A percentile compares a stretch with the other conserved stretches of the same genome.
These are phyloP conservation scores for Zygosaccharomyces pseudobailii DNA, from an alignment of 1,139 yeast species.

Conservation along the genomic window DNA sequence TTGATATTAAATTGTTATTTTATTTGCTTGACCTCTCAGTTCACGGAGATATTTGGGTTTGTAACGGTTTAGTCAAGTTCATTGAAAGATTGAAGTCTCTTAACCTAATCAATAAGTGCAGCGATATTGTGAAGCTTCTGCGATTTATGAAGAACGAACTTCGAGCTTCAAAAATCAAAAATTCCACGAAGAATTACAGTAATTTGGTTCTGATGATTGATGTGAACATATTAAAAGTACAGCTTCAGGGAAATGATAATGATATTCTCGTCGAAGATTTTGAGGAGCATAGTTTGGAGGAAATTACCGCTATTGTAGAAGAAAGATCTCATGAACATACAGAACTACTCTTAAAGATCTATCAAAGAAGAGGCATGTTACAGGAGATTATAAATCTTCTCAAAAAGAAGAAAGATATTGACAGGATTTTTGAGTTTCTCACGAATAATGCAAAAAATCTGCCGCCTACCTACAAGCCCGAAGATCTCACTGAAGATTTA, in stretches of 20 bases:
- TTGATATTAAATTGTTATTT: slow-evolving; percentile 29
- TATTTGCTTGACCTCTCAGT: slow-evolving; percentile 24
- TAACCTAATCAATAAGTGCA: slow-evolving; percentile 26
- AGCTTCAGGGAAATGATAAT: background rate
- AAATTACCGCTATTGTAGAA: slow-evolving; percentile 16
- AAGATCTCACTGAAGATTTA: slow-evolving; percentile 16
- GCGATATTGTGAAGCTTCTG: slow-evolving; percentile 8
- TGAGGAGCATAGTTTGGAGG: slow-evolving; percentile 20
- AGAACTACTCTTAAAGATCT: slow-evolving; percentile 18
- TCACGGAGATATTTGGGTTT: slow-evolving; percentile 32
- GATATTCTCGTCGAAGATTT: slow-evolving; percentile 17
- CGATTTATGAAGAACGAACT: slow-evolving; percentile 10
- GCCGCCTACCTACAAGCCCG: slow-evolving; percentile 12
- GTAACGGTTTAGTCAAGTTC: slow-evolving; percentile 25
- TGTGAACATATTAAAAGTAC: slow-evolving; percentile 16
- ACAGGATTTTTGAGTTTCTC: slow-evolving; percentile 14
- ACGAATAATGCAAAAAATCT: slow-evolving; percentile 12
- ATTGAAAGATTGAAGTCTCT: slow-evolving; percentile 23
- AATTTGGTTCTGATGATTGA: slow-evolving; percentile 24
- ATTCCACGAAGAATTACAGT: slow-evolving; percentile 14
- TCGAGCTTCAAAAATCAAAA: slow-evolving; percentile 1
- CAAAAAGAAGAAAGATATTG: slow-evolving; percentile 7
- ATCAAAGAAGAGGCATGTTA: slow-evolving; percentile 14
- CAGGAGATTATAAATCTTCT: slow-evolving; percentile 15
- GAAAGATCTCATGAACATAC: slow-evolving; percentile 7